phyloP scores from a whole-genome alignment of 257 asterid genomes.

The Lycium ferocissimum region DNA sequence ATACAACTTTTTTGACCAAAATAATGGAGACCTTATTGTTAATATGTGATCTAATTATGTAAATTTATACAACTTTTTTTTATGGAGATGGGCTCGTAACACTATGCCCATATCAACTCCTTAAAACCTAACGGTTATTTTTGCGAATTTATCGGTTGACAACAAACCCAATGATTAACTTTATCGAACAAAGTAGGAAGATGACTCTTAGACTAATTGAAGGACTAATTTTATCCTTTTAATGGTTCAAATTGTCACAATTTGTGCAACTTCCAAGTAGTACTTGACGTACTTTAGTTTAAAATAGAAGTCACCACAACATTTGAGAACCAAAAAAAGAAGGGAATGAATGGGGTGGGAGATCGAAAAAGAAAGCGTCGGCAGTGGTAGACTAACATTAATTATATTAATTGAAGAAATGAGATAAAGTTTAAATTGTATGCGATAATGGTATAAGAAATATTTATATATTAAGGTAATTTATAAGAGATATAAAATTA shows the following conservation, averaged over 20 bases:
- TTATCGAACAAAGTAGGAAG: not conserved
- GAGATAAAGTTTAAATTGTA: not conserved
- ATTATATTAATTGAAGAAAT: not conserved
- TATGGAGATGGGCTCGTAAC: not conserved
- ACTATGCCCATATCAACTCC: not conserved
- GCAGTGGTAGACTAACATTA: not conserved
- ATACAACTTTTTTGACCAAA: no score
- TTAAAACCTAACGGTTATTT: not conserved
- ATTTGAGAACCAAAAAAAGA: not conserved
- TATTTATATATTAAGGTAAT: not conserved
- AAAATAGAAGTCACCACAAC: not conserved
- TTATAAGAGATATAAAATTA: not conserved
- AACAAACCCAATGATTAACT: slow-evolving; percentile 10
- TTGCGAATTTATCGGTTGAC: slow-evolving; percentile 8
- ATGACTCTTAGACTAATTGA: slow-evolving; percentile 22
- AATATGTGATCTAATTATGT: not conserved
- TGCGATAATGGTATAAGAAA: no score
- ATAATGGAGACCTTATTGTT: no score
- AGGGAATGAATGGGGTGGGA: not conserved
- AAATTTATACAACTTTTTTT: not conserved
- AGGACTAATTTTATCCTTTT: not conserved
- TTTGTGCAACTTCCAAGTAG: slow-evolving; percentile 2
- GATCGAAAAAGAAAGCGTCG: not conserved
- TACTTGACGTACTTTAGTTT: slow-evolving; percentile 19
- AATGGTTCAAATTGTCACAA: not conserved